These are phyloP conservation scores for Wallacemonas sp. DNA, from an alignment of 208 protist species.

Conservation along the genomic window DNA sequence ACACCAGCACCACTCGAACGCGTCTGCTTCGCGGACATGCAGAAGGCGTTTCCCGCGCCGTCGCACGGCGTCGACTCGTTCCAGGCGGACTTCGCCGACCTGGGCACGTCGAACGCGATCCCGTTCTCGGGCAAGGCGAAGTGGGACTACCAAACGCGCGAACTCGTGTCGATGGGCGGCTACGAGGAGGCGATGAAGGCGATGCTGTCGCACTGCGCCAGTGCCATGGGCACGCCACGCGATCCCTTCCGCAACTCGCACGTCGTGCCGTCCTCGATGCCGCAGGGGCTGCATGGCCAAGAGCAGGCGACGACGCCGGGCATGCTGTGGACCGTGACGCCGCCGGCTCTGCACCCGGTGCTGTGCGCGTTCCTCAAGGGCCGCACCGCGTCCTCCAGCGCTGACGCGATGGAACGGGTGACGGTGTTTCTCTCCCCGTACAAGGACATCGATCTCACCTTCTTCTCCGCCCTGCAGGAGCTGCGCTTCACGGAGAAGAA, in stretches of 20 bases:
- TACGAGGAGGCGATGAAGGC: conserved; percentile 61
- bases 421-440: conserved; percentile 80
- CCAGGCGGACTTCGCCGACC: conserved; percentile 81
- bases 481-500: conserved; percentile 91
- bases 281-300: conserved; percentile 73
- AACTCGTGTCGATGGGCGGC: conserved; percentile 63
- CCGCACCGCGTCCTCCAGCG: conserved; percentile 66
- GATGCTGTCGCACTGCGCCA: conserved; percentile 77
- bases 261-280: conserved; percentile 47
- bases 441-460: conserved; percentile 82
- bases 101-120: conserved; percentile 40
- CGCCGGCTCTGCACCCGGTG: conserved; percentile 64
- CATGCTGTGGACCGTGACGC: conserved; percentile 88
- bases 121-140: conserved; percentile 56
- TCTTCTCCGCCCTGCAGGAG: conserved; percentile 89
- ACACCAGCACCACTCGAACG: conserved; percentile 55
- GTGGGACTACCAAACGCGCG: conserved; percentile 71
- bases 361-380: conserved; percentile 67
- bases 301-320: conserved; percentile 81
- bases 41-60: conserved; percentile 65
- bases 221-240: conserved; percentile 59
- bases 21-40: conserved; percentile 84
- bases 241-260: conserved; percentile 79
- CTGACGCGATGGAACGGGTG: conserved; percentile 89
- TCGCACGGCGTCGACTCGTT: conserved; percentile 74